Evolutionary conservation across 1,139 yeast species (phyloP), one percentile per base, ranked within the genome.

Genomic region (Candida sp.): DNA sequence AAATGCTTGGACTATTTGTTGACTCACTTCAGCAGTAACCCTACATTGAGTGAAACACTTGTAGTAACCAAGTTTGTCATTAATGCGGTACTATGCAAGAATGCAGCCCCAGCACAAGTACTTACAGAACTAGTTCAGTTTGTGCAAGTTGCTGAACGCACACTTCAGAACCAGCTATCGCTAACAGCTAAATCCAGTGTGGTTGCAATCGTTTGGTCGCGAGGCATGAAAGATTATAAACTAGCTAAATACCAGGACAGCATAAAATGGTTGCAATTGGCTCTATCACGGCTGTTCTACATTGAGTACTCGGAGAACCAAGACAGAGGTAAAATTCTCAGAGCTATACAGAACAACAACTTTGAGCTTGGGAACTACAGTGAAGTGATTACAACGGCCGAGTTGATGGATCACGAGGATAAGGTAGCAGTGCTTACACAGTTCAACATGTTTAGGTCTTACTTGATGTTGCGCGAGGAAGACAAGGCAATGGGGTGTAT

Each of bases 131-230:
- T 54, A 22, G 28, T 11, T 6, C 40, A 38, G 12, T 57, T 64
- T 32, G 48, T 68, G 11, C 63, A 62, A 26, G 38, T 58, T 7
- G 56, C 64, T 1, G 68, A 68, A 40, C 65, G 58, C 32, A 57
- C 60, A 3, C 58, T 68, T 12, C 30, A 54, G 2, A 58, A 47
- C 49, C 39, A 52, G 3, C 47, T 68, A 3, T 58, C 65, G 0
- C 55, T 54, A 31, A 59, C 59, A 12, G 58, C 66, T 4, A 52
- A 65, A 9, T 58, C 63, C 9, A 56, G 69, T 33, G 42, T 62
- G 0, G 54, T 63, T 3, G 62, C 71, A 1, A 51, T 69, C 35
- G 43, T 70, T n/a, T 70, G 73, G 72, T 68, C 67, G n/a, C 52
- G 54, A 23, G 72, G 70, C 0, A 63, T 63, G 42, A 50, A 52